Evolutionary conservation across 2,329 filamentous ascomycete genomes (phyloP), one percentile per base, ranked within the genome.

Genomic region (Nigrospora sphaerica): DNA sequence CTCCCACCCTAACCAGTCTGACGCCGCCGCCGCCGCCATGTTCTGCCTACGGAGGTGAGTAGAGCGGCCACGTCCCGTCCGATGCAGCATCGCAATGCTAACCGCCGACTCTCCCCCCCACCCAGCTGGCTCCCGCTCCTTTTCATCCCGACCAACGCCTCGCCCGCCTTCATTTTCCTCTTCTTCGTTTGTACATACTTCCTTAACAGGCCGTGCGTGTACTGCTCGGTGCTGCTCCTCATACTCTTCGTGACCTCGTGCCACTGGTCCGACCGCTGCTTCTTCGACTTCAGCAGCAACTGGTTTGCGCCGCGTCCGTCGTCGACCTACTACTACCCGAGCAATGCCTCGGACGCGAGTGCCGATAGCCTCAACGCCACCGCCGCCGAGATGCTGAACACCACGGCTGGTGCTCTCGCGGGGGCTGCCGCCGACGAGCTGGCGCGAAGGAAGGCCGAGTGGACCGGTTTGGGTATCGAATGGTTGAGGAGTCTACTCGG

Each of bases 101-200:
- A 47, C 35, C 9, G 32, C 33, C 28, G 12, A 11, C 7, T 18
- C 14, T 33, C 41, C 49, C 13, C 13, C 32, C 10, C 23, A 13
- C 35, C 7, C 58, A 92, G 87, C 68, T 92, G 87, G 85, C 79
- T 93, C 44, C 88, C 88, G 31, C 82, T 93, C 57, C 86, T 93
- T 64, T 91, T 93, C 69, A 90, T 93, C 57, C 88, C 88, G 44
- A 88, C 88, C 49, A 90, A 91, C 65, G 86, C 88, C 56, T 90
- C 86, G 48, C 88, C 88, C 23, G 78, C 87, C 60, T 91, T 92
- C 72, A 88, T 93, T 64, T 81, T 92, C 70, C 80, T 89, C 69
- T 89, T 93, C 75, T 85, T 98, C 72, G 77, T 89, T 54, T 89
- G 91, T 66, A 95, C 91, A 54, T 97, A 95, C 75, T 88, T 95